Base-by-base conservation (phyloP, 306 rosid genomes). In the Cercis canadensis region DNA sequence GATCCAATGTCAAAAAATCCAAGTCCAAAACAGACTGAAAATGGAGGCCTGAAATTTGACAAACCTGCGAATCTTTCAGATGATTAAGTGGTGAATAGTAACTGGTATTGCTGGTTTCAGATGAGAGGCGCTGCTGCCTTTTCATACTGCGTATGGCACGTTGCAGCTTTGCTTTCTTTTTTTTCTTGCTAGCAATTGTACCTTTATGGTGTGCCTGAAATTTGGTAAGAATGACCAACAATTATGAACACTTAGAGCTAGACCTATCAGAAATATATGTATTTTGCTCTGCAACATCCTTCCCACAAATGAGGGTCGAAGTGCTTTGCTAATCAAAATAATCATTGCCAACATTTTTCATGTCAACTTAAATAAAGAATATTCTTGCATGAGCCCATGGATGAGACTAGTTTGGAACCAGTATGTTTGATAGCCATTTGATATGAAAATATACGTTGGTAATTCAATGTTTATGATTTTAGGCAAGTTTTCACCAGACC, bases 171-270 rank as follows among this genome's bases (percentile, higher is more conserved):
- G 90, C 92, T 78, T 88, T 72, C 87, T 93, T 93, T 80, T 82
- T 88, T 89, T 80, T 93, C 86, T 93, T 93, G 90, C 96, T 90
- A 46, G 97, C 81, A 66, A 74, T 11, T 47, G 98, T 90, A 67
- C 98, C 98, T 86, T 88, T 84, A 72, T 93, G 89, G 72, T 75
- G 87, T 57, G 94, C 98, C 98, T 90, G 74, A 66, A 72, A 78
- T 67, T 59, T 43, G 44, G 65, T 13, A 37, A 31, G 19, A 54
- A 71, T 18, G 54, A 49, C 33, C 39, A 14, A 31, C 36, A 44
- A 62, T 46, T 43, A 45, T 43, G 14, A 9, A 57, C 62, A 70
- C 37, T 58, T 67, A 62, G 50, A 18, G 34, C 29, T 50, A 57
- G 40, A 50, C 60, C 65, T 11, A 50, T 29, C 65, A 53, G 21